Conservation (phyloP, 345 rosid genomes). For the Rhizophora apiculata region DNA sequence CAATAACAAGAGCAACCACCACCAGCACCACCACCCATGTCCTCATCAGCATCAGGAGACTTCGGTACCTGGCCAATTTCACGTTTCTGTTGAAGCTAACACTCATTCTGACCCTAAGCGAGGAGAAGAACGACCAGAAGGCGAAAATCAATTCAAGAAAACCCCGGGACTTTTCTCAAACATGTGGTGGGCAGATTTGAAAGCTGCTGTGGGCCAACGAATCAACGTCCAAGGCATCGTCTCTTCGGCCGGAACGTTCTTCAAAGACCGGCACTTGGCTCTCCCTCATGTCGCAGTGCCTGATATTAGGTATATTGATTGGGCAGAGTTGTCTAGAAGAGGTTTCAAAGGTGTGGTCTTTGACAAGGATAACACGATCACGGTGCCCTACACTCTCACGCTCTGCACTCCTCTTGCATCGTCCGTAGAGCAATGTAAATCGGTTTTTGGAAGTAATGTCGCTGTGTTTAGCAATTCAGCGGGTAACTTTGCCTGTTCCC, state of each 20-base stretch:
- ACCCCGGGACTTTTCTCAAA: constrained; percentile 45
- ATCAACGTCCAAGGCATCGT: constrained; percentile 80
- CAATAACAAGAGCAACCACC: constrained; percentile 1
- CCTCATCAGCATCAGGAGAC: too few relatives aligned
- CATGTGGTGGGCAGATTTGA: constrained; percentile 96
- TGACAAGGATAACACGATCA: constrained; percentile 93
- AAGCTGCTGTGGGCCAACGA: constrained; percentile 86
- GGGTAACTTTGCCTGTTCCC: constrained; percentile 42
- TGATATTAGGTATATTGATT: constrained; percentile 71
- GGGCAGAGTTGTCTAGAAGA: constrained; percentile 69
- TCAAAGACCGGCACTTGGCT: constrained; percentile 62
- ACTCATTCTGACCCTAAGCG: constrained; percentile 29
- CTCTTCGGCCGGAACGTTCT: constrained; percentile 52
- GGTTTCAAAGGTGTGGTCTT: constrained; percentile 94
- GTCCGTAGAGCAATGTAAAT: constrained; percentile 71
- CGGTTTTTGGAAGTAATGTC: constrained; percentile 73
- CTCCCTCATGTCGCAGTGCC: constrained; percentile 75
- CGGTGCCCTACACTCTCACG: constrained; percentile 79
- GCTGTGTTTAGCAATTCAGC: constrained; percentile 95
- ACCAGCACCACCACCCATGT: too few relatives aligned
- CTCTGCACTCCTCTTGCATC: constrained; percentile 63
- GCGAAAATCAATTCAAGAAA: constrained; percentile 13
- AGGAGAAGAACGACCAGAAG: constrained; percentile 16
- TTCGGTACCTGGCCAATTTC: too few relatives aligned
- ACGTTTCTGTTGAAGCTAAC: constrained; percentile 1